phyloP scores from a whole-genome alignment of 202 grass and related monocot species.

The Elaeis oleifera region DNA sequence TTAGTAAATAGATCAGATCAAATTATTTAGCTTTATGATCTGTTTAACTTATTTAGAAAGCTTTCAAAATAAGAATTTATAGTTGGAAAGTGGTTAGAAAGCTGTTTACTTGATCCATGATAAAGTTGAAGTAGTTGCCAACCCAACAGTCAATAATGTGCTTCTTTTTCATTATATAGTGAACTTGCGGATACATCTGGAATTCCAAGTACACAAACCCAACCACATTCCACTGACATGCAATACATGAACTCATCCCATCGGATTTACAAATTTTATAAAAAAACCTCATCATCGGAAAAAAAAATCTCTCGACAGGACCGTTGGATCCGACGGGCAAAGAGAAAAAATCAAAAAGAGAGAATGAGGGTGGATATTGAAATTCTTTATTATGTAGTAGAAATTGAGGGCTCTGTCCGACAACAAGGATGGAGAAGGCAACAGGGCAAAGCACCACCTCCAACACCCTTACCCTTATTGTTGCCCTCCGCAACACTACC shows the following conservation, averaged over 20 bases:
- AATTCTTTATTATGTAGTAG: no score
- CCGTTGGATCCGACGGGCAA: not conserved
- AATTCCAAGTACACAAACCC: slow-evolving; percentile 63
- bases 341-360: no score
- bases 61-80: no score
- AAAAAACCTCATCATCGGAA: not conserved
- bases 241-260: slow-evolving; percentile 41
- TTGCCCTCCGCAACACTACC: slow-evolving; percentile 26
- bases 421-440: slow-evolving; percentile 56
- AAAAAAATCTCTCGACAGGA: not conserved
- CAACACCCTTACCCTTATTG: slow-evolving; percentile 32
- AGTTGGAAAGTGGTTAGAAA: not conserved
- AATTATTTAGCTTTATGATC: no score
- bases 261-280: not conserved
- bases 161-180: slow-evolving; percentile 40
- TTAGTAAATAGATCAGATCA: no score
- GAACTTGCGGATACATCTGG: slow-evolving; percentile 41
- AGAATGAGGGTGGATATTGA: no score
- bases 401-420: slow-evolving; percentile 5
- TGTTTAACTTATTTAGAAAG: no score
- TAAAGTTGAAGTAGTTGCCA: slow-evolving; percentile 66
- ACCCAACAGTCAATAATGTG: slow-evolving; percentile 43
- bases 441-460: slow-evolving; percentile 55
- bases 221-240: slow-evolving; percentile 67
- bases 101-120: slow-evolving; percentile 76